Base-by-base conservation (phyloP, 129 eudicot species). In the Mikania micrantha region DNA sequence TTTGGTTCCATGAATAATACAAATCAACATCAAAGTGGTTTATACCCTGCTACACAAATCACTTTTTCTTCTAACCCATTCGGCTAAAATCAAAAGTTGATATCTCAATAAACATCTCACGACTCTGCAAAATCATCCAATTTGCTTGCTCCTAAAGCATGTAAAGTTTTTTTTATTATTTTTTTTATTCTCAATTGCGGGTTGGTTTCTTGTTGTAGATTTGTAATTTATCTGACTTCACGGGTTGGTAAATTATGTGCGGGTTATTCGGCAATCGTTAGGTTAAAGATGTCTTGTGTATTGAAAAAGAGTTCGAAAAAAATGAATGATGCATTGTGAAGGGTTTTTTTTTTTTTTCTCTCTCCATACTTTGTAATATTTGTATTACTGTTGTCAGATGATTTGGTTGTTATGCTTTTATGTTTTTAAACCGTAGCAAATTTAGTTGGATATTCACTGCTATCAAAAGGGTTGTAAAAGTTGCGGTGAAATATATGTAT, bases 1-100 rank as follows among this genome's bases (percentile, higher is more conserved):
- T 85, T 73, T 41, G 82, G 81, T 59, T 67, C 78, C 32, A 20
- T 66, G 34, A 81, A 66, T 45, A 81, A 72, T 52, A 67, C 83
- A 58, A 74, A 69, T 70, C 91, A 82, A 70, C 87, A 82, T 31
- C 77, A 78, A 48, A 74, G 81, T 66, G 87, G 85, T 66, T 65
- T 82, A 9, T 75, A 67, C 38, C 44, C 56, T 24, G 71, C n/a
- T 48, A 19, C 74, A 45, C 63, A 69, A 59, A 67, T 67, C 70
- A 77, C 72, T 67, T 82, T 82, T 77, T 70, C 88, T 40, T 86
- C 88, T 7, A 88, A 88, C 80, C 96, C 96, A 40, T 88, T 85
- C 60, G 96, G 96, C 60, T 88, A 71, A 64, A 49, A 35, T 19
- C 17, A 15, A 36, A 48, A 69, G 41, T 9, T 10, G 1, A 38